phyloP scores from a whole-genome alignment of 306 rosid genomes.

The Glycine soja region DNA sequence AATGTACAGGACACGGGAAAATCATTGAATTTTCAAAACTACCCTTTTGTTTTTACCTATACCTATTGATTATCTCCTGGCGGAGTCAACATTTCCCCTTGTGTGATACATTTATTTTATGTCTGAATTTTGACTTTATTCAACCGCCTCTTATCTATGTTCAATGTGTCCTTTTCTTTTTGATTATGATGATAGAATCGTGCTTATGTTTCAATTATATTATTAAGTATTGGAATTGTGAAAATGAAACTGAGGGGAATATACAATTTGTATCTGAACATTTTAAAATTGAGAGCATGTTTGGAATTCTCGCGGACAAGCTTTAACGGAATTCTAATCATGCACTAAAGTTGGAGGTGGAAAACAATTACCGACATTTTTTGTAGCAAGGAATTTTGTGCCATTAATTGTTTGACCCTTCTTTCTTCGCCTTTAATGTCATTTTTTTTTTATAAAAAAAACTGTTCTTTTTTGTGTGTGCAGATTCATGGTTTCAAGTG shows the following conservation, averaged over 20 bases:
- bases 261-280: too few species aligned
- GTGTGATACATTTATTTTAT: background rate
- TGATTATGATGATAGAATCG: background rate
- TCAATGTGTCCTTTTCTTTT: background rate
- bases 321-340: too few species aligned
- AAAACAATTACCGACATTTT: conserved; percentile 10
- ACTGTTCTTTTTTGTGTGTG: background rate
- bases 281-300: too few species aligned
- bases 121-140: conserved; percentile 10
- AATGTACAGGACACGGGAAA: background rate
- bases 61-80: background rate
- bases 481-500: conserved; percentile 96
- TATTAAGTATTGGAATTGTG: background rate
- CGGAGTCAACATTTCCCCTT: conserved; percentile 8
- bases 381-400: background rate
- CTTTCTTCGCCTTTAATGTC: background rate
- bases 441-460: too few species aligned
- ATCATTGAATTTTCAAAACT: background rate
- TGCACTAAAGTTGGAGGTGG: background rate
- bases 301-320: too few species aligned
- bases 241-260: background rate
- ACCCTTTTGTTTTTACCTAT: background rate
- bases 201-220: background rate
- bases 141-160: background rate
- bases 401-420: background rate